Evolutionary conservation across 2,329 filamentous ascomycete genomes (phyloP), one percentile per base, ranked within the genome.

Genomic region (Cephalotrichum gorgonifer): DNA sequence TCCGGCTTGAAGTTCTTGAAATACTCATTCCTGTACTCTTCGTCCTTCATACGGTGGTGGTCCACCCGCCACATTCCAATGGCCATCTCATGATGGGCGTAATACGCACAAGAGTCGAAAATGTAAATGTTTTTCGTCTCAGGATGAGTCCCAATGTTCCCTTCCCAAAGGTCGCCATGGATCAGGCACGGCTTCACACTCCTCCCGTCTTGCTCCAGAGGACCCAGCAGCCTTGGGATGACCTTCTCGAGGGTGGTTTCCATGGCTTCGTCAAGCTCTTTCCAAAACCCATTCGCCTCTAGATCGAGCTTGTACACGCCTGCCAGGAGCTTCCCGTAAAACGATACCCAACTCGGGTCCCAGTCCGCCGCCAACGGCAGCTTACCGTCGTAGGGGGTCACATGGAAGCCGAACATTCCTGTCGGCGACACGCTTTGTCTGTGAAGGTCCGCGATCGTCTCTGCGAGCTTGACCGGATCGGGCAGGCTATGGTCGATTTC

Each of bases 331-430:
- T 44, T 20, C 5, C 54, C 26, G 49, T 64, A 69, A 53, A 61
- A 67, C 0, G 41, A 51, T 43, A 64, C 58, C 66, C 67, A 69
- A 33, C 54, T 63, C 8, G 59, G 56, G 17, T 61, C 54, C 63
- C 63, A 67, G 1, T 55, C 55, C 8, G 56, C 53, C 12, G 53
- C 39, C 51, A 60, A 56, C 0, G 59, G 57, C 3, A 60, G 51
- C 4, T 58, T 56, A 6, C 62, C 63, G 15, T 57, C 55, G 45
- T 54, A 64, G 2, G 62, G 65, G 9, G 54, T 56, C 2, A 60
- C 35, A 23, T 55, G 56, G 31, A 66, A 67, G 14, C 64, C 63
- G 43, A 65, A 66, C 44, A 61, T 60, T 1, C 61, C 62, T 8
- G 52, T 59, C 0, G 61, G 61, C 1, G 62, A 62, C 30, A 43